Base-by-base conservation (phyloP, 208 protist species). In the Trypanosoma congolense region DNA sequence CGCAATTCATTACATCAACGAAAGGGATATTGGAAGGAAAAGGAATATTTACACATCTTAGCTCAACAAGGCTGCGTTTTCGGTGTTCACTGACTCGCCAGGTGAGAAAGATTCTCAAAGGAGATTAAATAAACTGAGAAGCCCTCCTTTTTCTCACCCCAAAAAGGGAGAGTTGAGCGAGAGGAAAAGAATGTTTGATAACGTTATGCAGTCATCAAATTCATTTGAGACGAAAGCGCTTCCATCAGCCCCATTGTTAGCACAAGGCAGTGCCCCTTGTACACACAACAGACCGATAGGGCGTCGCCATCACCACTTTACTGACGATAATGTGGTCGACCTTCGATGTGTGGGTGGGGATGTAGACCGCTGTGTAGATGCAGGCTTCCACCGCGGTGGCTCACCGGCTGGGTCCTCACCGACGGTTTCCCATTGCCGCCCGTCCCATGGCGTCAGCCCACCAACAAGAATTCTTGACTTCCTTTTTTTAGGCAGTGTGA, bases 381-480 rank as follows among this genome's bases (percentile, higher is more conserved):
- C 4, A 9, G 18, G 28, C 26, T 41, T 29, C 42, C 9, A 35
- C 29, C 44, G 26, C 29, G 29, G 22, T 26, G 26, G n/a, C 19
- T 45, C 8, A 43, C 18, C 5, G 2, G 33, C 30, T 16, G 33
- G 12, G 12, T 6, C 6, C 12, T 12, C 33, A 16, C 33, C 33
- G 12, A 16, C 12, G 33, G 9, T 6, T 38, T 6, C 33, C 9
- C 33, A 12, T 0, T 12, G 33, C 12, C 33, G 33, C 14, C 22
- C 43, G 9, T 10, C 57, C 10, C 4, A 44, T n/a, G 50, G 63
- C 0, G 21, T 38, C 24, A 80, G 77, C 30, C 66, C 68, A 28
- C 65, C 86, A 9, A 77, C 79, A 31, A 53, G 74, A 35, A 80
- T 94, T 26, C 53, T 92, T 3, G 73, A 86, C 45, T 94, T 94